Conservation (phyloP, 2,329 filamentous ascomycete genomes). For the Escovopsis sp. region DNA sequence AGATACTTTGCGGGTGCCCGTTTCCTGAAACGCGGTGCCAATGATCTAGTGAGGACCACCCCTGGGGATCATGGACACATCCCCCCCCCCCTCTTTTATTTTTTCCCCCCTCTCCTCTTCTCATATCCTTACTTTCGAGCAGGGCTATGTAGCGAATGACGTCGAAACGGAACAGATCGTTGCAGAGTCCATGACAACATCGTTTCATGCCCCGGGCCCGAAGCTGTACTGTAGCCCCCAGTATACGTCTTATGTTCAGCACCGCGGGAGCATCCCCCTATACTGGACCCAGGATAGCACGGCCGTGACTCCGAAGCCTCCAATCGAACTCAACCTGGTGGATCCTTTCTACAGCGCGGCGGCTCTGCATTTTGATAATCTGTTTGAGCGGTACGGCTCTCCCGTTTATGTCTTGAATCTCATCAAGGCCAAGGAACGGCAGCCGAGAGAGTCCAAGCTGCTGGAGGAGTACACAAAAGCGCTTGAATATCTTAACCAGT, state of each 20-base stretch:
- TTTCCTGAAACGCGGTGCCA: constrained; percentile 87
- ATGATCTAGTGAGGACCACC: constrained; percentile 47
- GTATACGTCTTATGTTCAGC: constrained; percentile 93
- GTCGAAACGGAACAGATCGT: constrained; percentile 98
- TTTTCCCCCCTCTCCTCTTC: neutral
- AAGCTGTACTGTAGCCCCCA: constrained; percentile 75
- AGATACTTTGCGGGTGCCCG: constrained; percentile 87
- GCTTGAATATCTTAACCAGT: constrained; percentile 87
- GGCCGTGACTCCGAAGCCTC: constrained; percentile 88
- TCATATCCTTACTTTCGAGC: neutral
- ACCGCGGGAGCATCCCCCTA: constrained; percentile 88
- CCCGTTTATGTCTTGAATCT: constrained; percentile 87
- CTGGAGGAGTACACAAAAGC: constrained; percentile 76
- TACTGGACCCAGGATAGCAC: constrained; percentile 97
- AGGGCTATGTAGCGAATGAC: constrained; percentile 91
- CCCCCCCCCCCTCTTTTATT: neutral
- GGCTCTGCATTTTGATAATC: constrained; percentile 84
- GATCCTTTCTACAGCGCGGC: constrained; percentile 93
- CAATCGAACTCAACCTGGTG: constrained; percentile 87
- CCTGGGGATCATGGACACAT: neutral
- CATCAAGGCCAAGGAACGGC: constrained; percentile 77
- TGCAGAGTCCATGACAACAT: constrained; percentile 84
- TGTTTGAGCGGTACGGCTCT: constrained; percentile 85
- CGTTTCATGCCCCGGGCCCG: constrained; percentile 83
- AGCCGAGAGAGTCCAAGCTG: constrained; percentile 81